Evolutionary conservation across 1,284 basidiomycete species (phyloP).

Genomic region (Sporisorium reilianum): DNA sequence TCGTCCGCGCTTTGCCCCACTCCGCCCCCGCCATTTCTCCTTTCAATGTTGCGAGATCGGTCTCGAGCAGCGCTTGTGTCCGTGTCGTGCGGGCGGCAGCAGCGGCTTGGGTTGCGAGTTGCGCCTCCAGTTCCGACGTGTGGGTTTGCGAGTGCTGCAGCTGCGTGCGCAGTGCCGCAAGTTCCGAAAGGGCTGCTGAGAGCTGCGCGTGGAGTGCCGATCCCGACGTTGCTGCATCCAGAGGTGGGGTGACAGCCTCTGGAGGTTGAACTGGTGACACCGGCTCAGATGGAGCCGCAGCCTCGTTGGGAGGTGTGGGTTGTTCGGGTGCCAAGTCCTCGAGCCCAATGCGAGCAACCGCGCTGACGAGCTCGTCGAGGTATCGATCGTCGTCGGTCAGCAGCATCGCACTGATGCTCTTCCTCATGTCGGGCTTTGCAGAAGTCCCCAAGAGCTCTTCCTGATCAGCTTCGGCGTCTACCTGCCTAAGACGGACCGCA

Average conservation of each 20-base stretch:
- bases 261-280: not conserved
- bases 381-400: constrained; percentile 37
- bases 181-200: constrained; percentile 6
- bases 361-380: constrained; percentile 37
- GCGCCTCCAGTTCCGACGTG: constrained; percentile 6
- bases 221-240: not conserved
- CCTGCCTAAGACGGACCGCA: not conserved
- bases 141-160: constrained; percentile 12
- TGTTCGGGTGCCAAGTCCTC: constrained; percentile 22
- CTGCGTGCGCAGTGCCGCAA: constrained; percentile 9
- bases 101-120: constrained; percentile 1
- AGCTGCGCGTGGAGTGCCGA: constrained; percentile 12
- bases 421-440: not conserved
- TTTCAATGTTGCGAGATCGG: constrained; percentile 4
- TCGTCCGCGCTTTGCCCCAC: constrained; percentile 13
- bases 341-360: constrained; percentile 32
- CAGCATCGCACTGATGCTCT: constrained; percentile 32
- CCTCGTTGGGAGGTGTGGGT: not conserved
- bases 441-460: not conserved
- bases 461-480: not conserved
- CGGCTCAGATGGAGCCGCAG: not conserved
- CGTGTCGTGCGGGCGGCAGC: not conserved
- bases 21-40: constrained; percentile 21
- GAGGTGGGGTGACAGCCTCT: not conserved
- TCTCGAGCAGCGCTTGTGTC: constrained; percentile 6